Evolutionary conservation across 2,329 filamentous ascomycete species (phyloP).

Genomic region (Xylaria sp.): DNA sequence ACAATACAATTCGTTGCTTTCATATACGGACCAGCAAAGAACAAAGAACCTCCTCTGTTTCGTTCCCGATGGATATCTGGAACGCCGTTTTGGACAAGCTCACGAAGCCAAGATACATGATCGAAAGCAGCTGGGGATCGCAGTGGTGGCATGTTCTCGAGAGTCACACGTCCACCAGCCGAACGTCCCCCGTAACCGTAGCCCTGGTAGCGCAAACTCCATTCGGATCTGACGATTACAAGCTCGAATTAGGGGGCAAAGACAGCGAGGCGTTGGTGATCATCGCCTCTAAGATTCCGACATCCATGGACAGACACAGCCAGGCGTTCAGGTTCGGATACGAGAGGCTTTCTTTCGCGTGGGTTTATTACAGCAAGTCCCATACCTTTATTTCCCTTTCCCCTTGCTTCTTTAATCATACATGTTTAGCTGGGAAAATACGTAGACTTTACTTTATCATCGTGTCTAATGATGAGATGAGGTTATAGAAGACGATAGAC

Average conservation of each 20-base stretch:
- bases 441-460: background rate
- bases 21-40: background rate
- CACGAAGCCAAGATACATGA: conserved; percentile 1
- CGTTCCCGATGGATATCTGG: conserved; percentile 7
- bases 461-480: background rate
- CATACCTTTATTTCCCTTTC: too few relatives aligned
- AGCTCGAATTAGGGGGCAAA: conserved; percentile 6
- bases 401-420: background rate
- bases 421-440: background rate
- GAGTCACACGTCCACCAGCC: background rate
- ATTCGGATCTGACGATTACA: background rate
- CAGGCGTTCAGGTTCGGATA: conserved; percentile 5
- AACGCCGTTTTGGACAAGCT: conserved; percentile 1
- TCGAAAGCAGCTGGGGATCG: background rate
- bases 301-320: background rate
- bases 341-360: conserved; percentile 10
- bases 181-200: background rate
- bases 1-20: background rate
- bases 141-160: conserved; percentile 12
- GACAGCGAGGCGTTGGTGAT: background rate
- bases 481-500: conserved; percentile 4
- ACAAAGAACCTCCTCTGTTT: background rate
- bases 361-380: conserved; percentile 17
- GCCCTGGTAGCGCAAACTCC: conserved; percentile 3
- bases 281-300: conserved; percentile 9